Percentiles rank a stretch among this genome's conserved stretches.
phyloP scores from a whole-genome alignment of 2,329 filamentous ascomycete species.

The Blastomyces parvus region DNA sequence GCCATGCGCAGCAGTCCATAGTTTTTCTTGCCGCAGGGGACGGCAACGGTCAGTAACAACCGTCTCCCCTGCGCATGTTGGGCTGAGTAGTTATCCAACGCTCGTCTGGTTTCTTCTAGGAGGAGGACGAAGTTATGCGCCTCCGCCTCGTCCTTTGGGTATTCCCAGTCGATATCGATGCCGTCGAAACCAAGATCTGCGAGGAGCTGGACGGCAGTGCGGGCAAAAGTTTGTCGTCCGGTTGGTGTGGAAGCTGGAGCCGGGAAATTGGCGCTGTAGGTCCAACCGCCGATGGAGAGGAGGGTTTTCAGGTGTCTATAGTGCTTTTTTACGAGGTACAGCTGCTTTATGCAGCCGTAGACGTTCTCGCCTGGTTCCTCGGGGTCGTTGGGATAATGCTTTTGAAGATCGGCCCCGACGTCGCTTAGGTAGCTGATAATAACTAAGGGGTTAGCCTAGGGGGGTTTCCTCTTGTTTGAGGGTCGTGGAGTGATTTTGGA shows the following conservation, averaged over 20 bases:
- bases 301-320: slow-evolving; percentile 70
- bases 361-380: slow-evolving; percentile 62
- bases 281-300: slow-evolving; percentile 76
- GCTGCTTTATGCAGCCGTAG: slow-evolving; percentile 68
- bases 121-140: slow-evolving; percentile 30
- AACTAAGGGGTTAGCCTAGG: background rate
- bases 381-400: slow-evolving; percentile 59
- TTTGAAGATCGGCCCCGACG: slow-evolving; percentile 57
- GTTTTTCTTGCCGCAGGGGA: slow-evolving; percentile 31
- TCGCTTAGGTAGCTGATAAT: slow-evolving; percentile 34
- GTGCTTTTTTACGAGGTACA: slow-evolving; percentile 64
- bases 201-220: slow-evolving; percentile 60
- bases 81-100: slow-evolving; percentile 35
- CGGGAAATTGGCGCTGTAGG: slow-evolving; percentile 64
- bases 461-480: background rate
- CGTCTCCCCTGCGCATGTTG: slow-evolving; percentile 32
- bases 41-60: slow-evolving; percentile 40
- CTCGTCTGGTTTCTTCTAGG: slow-evolving; percentile 23
- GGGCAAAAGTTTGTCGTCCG: slow-evolving; percentile 56
- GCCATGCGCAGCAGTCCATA: slow-evolving; percentile 32
- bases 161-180: slow-evolving; percentile 38
- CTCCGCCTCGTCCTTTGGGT: slow-evolving; percentile 25
- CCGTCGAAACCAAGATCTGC: slow-evolving; percentile 63
- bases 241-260: slow-evolving; percentile 51
- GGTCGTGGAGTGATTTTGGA: slow-evolving; percentile 23